These are phyloP conservation scores for Quercus alba DNA, from an alignment of 306 rosid species.

Conservation along the genomic window DNA sequence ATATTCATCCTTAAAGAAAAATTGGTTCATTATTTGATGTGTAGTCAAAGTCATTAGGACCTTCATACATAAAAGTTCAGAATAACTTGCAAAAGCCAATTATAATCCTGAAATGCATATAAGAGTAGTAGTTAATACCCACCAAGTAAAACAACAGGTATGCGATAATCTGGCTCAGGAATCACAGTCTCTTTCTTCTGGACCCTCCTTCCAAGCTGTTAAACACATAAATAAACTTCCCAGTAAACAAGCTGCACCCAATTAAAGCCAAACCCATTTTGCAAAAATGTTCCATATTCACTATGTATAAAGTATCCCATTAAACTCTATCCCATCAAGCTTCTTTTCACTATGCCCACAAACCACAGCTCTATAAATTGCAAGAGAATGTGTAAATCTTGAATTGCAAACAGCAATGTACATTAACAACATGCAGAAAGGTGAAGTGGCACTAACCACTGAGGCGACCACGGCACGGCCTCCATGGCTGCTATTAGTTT, in stretches of 20 bases:
- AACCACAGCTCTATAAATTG: not conserved
- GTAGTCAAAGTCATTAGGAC: not conserved
- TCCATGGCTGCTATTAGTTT: slow-evolving; percentile 27
- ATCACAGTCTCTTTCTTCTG: slow-evolving; percentile 63
- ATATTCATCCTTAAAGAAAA: not conserved
- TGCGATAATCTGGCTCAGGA: slow-evolving; percentile 89
- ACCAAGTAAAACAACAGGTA: slow-evolving; percentile 90
- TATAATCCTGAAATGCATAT: slow-evolving; percentile 10
- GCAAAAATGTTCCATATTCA: not conserved
- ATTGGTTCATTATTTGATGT: no score
- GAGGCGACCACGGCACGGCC: slow-evolving; percentile 60
- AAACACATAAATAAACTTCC: slow-evolving; percentile 26
- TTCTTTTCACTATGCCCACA: not conserved
- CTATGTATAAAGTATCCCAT: not conserved
- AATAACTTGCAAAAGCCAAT: slow-evolving; percentile 2
- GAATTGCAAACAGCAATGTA: slow-evolving; percentile 1
- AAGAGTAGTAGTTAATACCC: slow-evolving; percentile 28
- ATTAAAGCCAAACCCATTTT: not conserved
- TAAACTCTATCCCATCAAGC: not conserved
- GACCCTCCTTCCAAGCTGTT: slow-evolving; percentile 67
- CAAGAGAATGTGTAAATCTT: not conserved
- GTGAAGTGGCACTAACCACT: slow-evolving; percentile 46
- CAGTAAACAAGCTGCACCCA: slow-evolving; percentile 14
- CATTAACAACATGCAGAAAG: slow-evolving; percentile 13
- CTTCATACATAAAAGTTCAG: not conserved